These are phyloP conservation scores for Serendipita indica DNA, from an alignment of 768 basidiomycete species.

Conservation along the genomic window DNA sequence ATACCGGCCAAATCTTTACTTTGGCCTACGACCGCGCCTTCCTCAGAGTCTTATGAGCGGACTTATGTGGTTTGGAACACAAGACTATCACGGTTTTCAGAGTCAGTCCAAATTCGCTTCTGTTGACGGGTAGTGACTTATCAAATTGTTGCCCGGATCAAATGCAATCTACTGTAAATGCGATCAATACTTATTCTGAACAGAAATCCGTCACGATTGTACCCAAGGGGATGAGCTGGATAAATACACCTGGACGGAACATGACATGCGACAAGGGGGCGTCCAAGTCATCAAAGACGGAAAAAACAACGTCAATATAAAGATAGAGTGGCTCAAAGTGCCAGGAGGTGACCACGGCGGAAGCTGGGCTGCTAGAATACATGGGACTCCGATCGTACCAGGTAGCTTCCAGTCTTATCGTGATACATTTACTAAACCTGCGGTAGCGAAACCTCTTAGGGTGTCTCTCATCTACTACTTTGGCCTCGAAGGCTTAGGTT, in stretches of 20 bases:
- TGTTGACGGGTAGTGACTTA: too few species aligned
- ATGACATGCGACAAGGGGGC: slow-evolving; percentile 74
- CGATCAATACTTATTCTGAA: not conserved
- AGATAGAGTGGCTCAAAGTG: slow-evolving; percentile 76
- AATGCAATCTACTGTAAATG: too few species aligned
- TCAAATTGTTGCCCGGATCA: too few species aligned
- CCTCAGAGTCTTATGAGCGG: slow-evolving; percentile 88
- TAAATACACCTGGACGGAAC: slow-evolving; percentile 75
- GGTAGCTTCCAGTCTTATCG: slow-evolving; percentile 28
- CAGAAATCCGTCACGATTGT: slow-evolving; percentile 72
- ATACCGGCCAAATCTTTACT: slow-evolving; percentile 89
- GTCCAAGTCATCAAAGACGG: slow-evolving; percentile 72
- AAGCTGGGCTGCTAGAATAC: slow-evolving; percentile 77
- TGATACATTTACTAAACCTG: slow-evolving; percentile 20
- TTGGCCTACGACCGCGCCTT: slow-evolving; percentile 71
- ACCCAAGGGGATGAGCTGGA: slow-evolving; percentile 74
- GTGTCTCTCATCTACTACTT: slow-evolving; percentile 76
- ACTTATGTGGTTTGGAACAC: slow-evolving; percentile 85
- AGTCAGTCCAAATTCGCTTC: slow-evolving; percentile 21
- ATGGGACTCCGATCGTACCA: slow-evolving; percentile 57
- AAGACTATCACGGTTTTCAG: slow-evolving; percentile 52
- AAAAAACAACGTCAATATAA: slow-evolving; percentile 70
- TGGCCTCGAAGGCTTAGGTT: slow-evolving; percentile 78
- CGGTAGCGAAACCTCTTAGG: slow-evolving; percentile 34
- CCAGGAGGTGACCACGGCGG: slow-evolving; percentile 69